Evolutionary conservation across 345 rosid species (phyloP).

Genomic region (Pistacia vera): DNA sequence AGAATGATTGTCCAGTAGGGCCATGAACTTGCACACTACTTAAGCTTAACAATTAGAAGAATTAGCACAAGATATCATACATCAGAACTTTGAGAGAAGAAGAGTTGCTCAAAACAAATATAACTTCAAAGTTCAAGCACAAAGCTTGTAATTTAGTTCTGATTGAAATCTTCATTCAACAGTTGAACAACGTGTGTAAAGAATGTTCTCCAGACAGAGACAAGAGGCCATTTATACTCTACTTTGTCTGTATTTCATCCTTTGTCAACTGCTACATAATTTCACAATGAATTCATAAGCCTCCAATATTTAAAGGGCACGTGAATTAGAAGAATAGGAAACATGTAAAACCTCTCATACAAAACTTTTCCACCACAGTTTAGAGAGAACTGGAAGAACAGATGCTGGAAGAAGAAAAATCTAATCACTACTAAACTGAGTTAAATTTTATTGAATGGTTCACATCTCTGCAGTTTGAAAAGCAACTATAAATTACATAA

Average conservation of each 20-base stretch:
- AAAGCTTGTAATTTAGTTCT: background rate
- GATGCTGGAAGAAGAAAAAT: constrained; percentile 4
- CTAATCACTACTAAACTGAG: background rate
- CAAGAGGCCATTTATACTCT: constrained; percentile 24
- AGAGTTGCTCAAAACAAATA: background rate
- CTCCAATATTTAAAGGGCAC: background rate
- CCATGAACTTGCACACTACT: background rate
- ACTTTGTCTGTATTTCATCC: constrained; percentile 27
- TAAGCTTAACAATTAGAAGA: constrained; percentile 2
- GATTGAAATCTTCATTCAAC: background rate
- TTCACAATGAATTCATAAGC: constrained; percentile 6
- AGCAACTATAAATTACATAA: constrained; percentile 7
- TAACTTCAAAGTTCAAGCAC: background rate
- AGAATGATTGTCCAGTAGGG: background rate
- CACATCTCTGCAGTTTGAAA: constrained; percentile 3
- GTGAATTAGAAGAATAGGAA: background rate
- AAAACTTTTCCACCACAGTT: background rate
- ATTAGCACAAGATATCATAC: background rate
- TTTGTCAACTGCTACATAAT: background rate
- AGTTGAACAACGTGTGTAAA: constrained; percentile 5
- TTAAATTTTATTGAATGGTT: background rate
- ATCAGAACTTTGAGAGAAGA: background rate
- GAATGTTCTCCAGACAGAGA: constrained; percentile 30
- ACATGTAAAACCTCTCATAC: background rate
- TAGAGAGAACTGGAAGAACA: background rate